A percentile compares a stretch with the other conserved stretches of the same genome.
Conservation (phyloP, 2,329 filamentous ascomycete genomes). For the Fusarium pseudograminearum region DNA sequence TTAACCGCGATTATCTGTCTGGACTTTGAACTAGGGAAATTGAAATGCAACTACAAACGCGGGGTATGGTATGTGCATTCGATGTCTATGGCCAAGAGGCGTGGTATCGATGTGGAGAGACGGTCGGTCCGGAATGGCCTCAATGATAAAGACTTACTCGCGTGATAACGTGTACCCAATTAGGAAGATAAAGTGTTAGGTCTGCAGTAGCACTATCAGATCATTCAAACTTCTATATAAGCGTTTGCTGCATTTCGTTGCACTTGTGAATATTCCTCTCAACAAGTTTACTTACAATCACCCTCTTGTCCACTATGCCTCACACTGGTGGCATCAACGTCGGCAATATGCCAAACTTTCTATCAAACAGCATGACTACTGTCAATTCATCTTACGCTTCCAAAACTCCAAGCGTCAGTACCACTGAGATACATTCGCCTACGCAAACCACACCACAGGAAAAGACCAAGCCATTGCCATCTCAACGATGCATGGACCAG, state of each 20-base stretch:
- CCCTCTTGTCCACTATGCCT: not conserved
- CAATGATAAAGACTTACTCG: not conserved
- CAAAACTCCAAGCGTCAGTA: not conserved
- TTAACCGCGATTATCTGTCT: not conserved
- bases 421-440: not conserved
- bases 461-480: not conserved
- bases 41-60: not conserved
- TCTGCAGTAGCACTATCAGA: not conserved
- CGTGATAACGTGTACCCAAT: not conserved
- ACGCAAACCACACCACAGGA: not conserved
- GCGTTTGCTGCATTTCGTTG: not conserved
- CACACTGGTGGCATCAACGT: not conserved
- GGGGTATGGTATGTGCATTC: slow-evolving; percentile 3
- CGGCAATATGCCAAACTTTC: not conserved
- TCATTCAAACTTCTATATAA: not conserved
- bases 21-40: not conserved
- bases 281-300: not conserved
- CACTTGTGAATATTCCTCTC: no score
- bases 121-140: not conserved
- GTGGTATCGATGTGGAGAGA: not conserved
- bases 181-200: not conserved
- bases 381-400: not conserved
- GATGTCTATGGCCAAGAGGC: not conserved
- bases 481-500: slow-evolving; percentile 13
- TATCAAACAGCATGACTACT: not conserved